A percentile compares a stretch with the other conserved stretches of the same genome.
Conservation (phyloP, 331 rosid species). For the Cydonia oblonga region DNA sequence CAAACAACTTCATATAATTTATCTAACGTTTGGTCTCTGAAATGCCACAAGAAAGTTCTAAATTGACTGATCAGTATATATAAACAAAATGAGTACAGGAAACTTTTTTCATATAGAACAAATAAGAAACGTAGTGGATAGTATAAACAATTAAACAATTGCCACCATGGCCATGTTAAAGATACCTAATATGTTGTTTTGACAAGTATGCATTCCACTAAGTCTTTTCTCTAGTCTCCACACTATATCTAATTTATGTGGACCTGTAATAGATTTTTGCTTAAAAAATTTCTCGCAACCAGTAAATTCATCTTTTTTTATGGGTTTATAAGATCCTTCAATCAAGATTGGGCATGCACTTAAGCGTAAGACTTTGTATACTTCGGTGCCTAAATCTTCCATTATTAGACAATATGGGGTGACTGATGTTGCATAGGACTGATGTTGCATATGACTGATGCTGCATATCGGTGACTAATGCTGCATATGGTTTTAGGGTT, state of each 20-base stretch:
- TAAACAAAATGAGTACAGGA: too few species aligned
- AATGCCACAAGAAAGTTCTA: too few species aligned
- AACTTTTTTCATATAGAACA: not conserved
- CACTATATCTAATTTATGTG: not conserved
- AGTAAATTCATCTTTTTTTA: not conserved
- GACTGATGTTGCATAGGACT: too few species aligned
- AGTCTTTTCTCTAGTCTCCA: not conserved
- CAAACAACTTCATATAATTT: too few species aligned
- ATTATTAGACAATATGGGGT: too few species aligned
- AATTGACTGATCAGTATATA: too few species aligned
- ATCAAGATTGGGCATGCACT: not conserved
- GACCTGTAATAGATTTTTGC: not conserved
- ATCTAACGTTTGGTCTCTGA: too few species aligned
- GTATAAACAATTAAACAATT: not conserved
- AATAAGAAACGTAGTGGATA: not conserved
- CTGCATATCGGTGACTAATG: too few species aligned
- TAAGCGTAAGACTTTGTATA: not conserved
- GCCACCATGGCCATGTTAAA: not conserved
- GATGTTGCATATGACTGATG: too few species aligned
- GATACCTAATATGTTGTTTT: not conserved
- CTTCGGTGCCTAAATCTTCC: not conserved
- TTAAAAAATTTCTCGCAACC: not conserved
- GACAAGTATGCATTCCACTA: not conserved
- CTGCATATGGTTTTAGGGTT: too few species aligned
- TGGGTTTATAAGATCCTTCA: not conserved